phyloP scores from a whole-genome alignment of 2,329 filamentous ascomycete genomes.

The Gliomastix tumulicola region DNA sequence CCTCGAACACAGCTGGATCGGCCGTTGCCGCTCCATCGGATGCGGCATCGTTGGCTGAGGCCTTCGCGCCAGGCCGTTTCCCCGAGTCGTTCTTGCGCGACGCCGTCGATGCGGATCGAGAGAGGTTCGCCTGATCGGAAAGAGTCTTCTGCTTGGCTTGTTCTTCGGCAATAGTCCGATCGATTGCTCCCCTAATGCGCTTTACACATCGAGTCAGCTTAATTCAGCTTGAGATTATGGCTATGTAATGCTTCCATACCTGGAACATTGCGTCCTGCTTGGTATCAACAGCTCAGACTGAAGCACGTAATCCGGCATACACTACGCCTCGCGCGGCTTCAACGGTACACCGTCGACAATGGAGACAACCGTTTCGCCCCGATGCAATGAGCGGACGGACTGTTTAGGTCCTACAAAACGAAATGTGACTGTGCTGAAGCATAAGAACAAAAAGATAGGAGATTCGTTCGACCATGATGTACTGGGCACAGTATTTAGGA shows the following conservation, averaged over 20 bases:
- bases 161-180: slow-evolving; percentile 84
- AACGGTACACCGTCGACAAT: too few relatives aligned
- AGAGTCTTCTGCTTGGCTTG: slow-evolving; percentile 67
- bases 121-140: slow-evolving; percentile 13
- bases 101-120: slow-evolving; percentile 26
- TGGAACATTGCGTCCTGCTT: slow-evolving; percentile 15
- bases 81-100: slow-evolving; percentile 31
- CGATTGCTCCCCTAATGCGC: slow-evolving; percentile 79
- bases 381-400: too few relatives aligned
- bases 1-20: slow-evolving; percentile 83
- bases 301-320: too few relatives aligned
- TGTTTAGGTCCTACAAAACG: too few relatives aligned
- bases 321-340: too few relatives aligned
- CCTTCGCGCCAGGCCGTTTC: slow-evolving; percentile 29
- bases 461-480: too few relatives aligned
- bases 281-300: too few relatives aligned
- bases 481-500: too few relatives aligned
- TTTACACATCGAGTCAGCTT: slow-evolving; percentile 24
- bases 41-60: slow-evolving; percentile 19
- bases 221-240: not conserved
- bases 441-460: too few relatives aligned
- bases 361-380: too few relatives aligned
- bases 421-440: too few relatives aligned
- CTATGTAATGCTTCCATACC: slow-evolving; percentile 1
- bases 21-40: slow-evolving; percentile 43